A percentile compares a stretch with the other conserved stretches of the same genome.
These are phyloP conservation scores for Rhodocollybia butyracea DNA, from an alignment of 768 basidiomycete genomes.

Conservation along the genomic window DNA sequence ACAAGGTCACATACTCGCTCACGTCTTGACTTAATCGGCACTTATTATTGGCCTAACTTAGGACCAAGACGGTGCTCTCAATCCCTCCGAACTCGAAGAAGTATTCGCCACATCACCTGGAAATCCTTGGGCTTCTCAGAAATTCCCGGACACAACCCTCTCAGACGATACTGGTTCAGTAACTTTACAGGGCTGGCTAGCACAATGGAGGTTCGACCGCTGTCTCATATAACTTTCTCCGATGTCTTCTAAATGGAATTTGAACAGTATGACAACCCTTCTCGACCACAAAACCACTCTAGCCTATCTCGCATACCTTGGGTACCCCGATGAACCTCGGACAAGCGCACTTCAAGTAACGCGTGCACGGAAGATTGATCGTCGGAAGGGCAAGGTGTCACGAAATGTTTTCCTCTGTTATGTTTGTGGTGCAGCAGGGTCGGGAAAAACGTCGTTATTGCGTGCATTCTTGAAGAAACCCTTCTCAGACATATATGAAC, in stretches of 20 bases:
- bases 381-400: constrained; percentile 83
- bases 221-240: constrained; percentile 2
- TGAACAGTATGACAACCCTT: constrained; percentile 87
- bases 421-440: constrained; percentile 93
- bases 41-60: constrained; percentile 22
- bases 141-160: constrained; percentile 87
- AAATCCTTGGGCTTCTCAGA: constrained; percentile 92
- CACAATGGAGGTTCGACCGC: constrained; percentile 86
- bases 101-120: constrained; percentile 94
- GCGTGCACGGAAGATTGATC: constrained; percentile 76
- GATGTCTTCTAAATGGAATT: not conserved
- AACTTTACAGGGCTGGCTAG: constrained; percentile 96
- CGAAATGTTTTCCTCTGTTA: constrained; percentile 93
- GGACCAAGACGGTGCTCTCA: constrained; percentile 96
- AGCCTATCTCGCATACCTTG: constrained; percentile 93
- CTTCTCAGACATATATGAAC: constrained; percentile 72
- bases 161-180: constrained; percentile 86
- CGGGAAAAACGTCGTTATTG: constrained; percentile 88
- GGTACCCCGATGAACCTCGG: constrained; percentile 77
- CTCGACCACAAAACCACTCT: constrained; percentile 91
- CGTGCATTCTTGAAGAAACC: constrained; percentile 84
- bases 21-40: not conserved
- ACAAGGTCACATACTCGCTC: constrained; percentile 59
- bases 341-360: constrained; percentile 86
- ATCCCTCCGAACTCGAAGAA: constrained; percentile 75